These are phyloP conservation scores for Elongisporangium prolatum DNA, from an alignment of 352 stramenopile species.

Conservation along the genomic window DNA sequence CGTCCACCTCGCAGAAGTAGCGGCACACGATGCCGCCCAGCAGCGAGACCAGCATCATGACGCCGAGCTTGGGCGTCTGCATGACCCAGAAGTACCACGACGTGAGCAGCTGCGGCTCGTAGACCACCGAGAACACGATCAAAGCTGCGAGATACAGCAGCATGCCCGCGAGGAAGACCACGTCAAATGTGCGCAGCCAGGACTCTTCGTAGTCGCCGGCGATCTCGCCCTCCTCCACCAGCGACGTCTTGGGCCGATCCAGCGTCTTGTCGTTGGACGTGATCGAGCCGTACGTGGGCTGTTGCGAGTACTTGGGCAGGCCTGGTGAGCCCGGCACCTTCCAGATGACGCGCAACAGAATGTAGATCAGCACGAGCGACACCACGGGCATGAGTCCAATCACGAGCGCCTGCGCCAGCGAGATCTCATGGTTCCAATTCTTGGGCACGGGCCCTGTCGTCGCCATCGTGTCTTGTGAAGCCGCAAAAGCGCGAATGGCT, in stretches of 20 bases:
- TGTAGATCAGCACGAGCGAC: slow-evolving; percentile 47
- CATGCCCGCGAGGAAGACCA: slow-evolving; percentile 58
- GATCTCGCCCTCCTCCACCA: slow-evolving; percentile 50
- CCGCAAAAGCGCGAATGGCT: background rate
- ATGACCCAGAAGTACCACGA: slow-evolving; percentile 37
- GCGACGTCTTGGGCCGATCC: slow-evolving; percentile 36
- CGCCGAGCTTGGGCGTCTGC: slow-evolving; percentile 45
- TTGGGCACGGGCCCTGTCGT: slow-evolving; percentile 10
- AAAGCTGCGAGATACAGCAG: slow-evolving; percentile 31
- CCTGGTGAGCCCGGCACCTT: slow-evolving; percentile 29
- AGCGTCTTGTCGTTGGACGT: slow-evolving; percentile 21
- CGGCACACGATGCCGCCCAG: slow-evolving; percentile 69
- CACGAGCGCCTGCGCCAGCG: slow-evolving; percentile 10
- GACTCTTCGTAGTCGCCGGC: slow-evolving; percentile 51
- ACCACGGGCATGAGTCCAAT: slow-evolving; percentile 38
- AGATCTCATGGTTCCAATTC: slow-evolving; percentile 21
- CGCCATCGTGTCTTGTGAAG: background rate
- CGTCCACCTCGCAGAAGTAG: slow-evolving; percentile 76
- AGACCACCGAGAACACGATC: slow-evolving; percentile 42
- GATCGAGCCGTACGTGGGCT: slow-evolving; percentile 28
- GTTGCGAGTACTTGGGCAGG: slow-evolving; percentile 23
- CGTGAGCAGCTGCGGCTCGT: slow-evolving; percentile 36
- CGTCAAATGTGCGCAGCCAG: slow-evolving; percentile 52
- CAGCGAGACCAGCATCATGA: slow-evolving; percentile 56
- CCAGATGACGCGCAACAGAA: slow-evolving; percentile 64